Conservation (phyloP, 169 alveolate genomes). For the Eimeria praecox region DNA sequence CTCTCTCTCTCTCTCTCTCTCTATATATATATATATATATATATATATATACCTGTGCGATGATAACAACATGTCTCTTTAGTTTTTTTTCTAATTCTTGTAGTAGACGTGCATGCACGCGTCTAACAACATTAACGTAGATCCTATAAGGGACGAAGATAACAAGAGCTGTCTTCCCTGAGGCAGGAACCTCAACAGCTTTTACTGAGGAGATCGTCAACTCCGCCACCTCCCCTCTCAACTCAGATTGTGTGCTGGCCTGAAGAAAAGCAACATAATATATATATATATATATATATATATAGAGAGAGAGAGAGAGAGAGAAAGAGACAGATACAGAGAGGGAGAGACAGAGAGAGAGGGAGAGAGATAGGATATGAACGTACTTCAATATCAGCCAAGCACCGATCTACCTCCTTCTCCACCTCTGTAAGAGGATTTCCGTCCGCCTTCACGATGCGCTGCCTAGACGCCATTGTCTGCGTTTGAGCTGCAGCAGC, state of each 20-base stretch:
- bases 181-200: constrained; percentile 72
- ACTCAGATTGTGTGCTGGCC: constrained; percentile 64
- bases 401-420: no score
- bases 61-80: constrained; percentile 95
- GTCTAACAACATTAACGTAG: constrained; percentile 91
- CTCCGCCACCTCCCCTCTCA: constrained; percentile 71
- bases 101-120: constrained; percentile 94
- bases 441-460: constrained; percentile 79
- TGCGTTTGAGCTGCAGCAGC: constrained; percentile 11
- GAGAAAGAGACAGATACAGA: no score
- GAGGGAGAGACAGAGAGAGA: no score
- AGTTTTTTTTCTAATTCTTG: constrained; percentile 96
- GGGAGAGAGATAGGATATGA: no score
- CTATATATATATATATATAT: background rate
- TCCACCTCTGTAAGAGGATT: constrained; percentile 77
- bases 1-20: no score
- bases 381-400: no score
- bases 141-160: constrained; percentile 93
- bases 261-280: background rate
- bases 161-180: constrained; percentile 91
- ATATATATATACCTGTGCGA: constrained; percentile 86
- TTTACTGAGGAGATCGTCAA: constrained; percentile 63
- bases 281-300: background rate
- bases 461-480: constrained; percentile 50
- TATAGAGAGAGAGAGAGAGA: no score